Evolutionary conservation across 2,329 filamentous ascomycete species (phyloP).

Genomic region (Chaetomium globosum): DNA sequence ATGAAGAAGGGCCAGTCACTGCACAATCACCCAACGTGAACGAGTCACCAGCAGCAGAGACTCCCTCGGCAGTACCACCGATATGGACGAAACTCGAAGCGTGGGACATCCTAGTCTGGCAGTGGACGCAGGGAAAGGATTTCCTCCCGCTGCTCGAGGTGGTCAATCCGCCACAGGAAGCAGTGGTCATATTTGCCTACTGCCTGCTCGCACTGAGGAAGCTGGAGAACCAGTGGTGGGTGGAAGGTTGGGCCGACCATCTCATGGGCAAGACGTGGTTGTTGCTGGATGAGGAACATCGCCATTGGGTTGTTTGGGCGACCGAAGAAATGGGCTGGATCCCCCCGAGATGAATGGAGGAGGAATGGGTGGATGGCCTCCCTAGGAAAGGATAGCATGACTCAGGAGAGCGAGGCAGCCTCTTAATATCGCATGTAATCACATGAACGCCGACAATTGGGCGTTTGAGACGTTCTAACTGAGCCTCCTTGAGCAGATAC

Average conservation of each 20-base stretch:
- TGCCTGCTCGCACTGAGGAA: constrained; percentile 41
- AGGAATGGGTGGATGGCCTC: too few relatives aligned
- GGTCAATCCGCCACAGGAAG: constrained; percentile 39
- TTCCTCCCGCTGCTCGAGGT: constrained; percentile 19
- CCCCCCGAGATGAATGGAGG: constrained; percentile 17
- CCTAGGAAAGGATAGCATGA: too few relatives aligned
- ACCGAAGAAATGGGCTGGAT: constrained; percentile 26
- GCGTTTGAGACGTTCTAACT: too few relatives aligned
- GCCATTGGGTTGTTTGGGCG: constrained; percentile 39
- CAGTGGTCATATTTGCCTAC: constrained; percentile 44
- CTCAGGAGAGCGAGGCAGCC: too few relatives aligned
- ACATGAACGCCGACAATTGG: too few relatives aligned
- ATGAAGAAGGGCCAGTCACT: not conserved
- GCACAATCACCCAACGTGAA: not conserved
- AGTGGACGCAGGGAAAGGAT: constrained; percentile 17
- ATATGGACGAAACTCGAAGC: constrained; percentile 13
- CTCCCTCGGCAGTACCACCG: not conserved
- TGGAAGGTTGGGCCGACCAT: constrained; percentile 44
- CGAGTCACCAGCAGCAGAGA: not conserved
- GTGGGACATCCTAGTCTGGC: constrained; percentile 18
- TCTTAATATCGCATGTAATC: too few relatives aligned
- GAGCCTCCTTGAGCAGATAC: too few relatives aligned
- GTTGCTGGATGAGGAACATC: constrained; percentile 44
- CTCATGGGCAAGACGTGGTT: constrained; percentile 41
- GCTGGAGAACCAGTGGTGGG: constrained; percentile 44